Evolutionary conservation across 768 basidiomycete species (phyloP), one percentile per base, ranked within the genome.

Genomic region (Filobasidium wieringae): DNA sequence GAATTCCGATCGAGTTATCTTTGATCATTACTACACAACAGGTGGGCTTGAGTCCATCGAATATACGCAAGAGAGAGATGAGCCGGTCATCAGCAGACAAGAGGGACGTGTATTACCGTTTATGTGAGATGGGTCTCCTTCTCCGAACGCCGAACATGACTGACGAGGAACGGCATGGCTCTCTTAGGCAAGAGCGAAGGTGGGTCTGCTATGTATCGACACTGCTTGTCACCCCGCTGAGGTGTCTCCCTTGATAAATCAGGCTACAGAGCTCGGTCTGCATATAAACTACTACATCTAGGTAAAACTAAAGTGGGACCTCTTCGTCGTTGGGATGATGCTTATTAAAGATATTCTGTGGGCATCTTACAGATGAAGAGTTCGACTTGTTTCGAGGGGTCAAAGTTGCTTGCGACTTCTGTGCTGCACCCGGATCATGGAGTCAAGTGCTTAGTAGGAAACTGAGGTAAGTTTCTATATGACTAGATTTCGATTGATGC

Each of bases 101-200:
- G 33, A 52, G 72, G 22, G 72, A 73, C 58, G 63, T 73, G 36
- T 73, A 73, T 54, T 73, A 73, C 49, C 64, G 72, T n/a, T 66
- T 72, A 58, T 70, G 69, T 47, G 61, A 60, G 54, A 53, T 33
- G 19, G 5, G 6, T 27, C 37, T 7, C 12, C 11, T 1, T 22
- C 24, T 11, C 9, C 11, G 27, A 1, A 11, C n/a, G 8, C 24
- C 33, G 14, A 9, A 22, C 7, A 17, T 31, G 8, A 15, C 22
- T 15, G 26, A 7, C 14, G 17, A 3, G 22, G 41, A 40, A 29
- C 40, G 39, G 43, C 9, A 30, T 2, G 33, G 32, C 22, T 8
- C 27, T 52, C 15, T 19, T 19, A 61, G 60, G 60, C 36, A 61
- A 61, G 51, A 61, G 60, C 41, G 60, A 61, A 57, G 60, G 60